Conservation (phyloP, 2,329 filamentous ascomycete species). For the Epichloe typhina region DNA sequence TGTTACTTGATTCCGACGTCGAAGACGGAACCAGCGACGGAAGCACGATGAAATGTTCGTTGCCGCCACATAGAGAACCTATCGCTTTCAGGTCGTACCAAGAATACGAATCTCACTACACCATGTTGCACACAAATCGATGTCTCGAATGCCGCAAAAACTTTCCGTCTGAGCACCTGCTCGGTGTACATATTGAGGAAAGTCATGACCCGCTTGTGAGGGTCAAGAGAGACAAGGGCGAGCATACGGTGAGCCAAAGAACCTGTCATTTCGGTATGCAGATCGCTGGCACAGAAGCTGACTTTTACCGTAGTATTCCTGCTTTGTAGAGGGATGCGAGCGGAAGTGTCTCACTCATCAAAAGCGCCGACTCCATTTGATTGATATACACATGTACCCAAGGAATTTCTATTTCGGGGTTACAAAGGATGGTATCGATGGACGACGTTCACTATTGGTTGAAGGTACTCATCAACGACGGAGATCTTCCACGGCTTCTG, state of each 20-base stretch:
- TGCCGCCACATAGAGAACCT: slow-evolving; percentile 65
- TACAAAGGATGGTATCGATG: slow-evolving; percentile 81
- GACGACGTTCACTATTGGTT: slow-evolving; percentile 63
- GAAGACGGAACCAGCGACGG: slow-evolving; percentile 21
- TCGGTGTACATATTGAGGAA: slow-evolving; percentile 79
- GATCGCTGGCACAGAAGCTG: not conserved
- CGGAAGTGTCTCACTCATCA: slow-evolving; percentile 69
- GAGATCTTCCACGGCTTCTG: slow-evolving; percentile 30
- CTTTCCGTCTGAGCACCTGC: slow-evolving; percentile 70
- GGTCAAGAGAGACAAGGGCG: slow-evolving; percentile 61
- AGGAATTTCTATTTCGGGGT: slow-evolving; percentile 79
- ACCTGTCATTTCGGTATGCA: not conserved
- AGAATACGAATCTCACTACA: slow-evolving; percentile 82
- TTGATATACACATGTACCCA: slow-evolving; percentile 90
- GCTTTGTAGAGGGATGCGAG: slow-evolving; percentile 82
- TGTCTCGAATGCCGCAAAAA: slow-evolving; percentile 85
- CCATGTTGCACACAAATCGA: slow-evolving; percentile 65
- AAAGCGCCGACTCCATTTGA: slow-evolving; percentile 76
- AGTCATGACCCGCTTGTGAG: slow-evolving; percentile 73
- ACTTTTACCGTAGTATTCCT: slow-evolving; percentile 50
- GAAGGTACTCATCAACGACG: slow-evolving; percentile 37
- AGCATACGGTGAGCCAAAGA: slow-evolving; percentile 59
- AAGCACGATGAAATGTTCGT: slow-evolving; percentile 58
- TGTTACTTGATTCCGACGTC: slow-evolving; percentile 40
- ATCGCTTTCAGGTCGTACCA: slow-evolving; percentile 60